A percentile compares a stretch with the other conserved stretches of the same genome.
These are phyloP conservation scores for Eucalyptus polyanthemos DNA, from an alignment of 345 rosid genomes.

Conservation along the genomic window DNA sequence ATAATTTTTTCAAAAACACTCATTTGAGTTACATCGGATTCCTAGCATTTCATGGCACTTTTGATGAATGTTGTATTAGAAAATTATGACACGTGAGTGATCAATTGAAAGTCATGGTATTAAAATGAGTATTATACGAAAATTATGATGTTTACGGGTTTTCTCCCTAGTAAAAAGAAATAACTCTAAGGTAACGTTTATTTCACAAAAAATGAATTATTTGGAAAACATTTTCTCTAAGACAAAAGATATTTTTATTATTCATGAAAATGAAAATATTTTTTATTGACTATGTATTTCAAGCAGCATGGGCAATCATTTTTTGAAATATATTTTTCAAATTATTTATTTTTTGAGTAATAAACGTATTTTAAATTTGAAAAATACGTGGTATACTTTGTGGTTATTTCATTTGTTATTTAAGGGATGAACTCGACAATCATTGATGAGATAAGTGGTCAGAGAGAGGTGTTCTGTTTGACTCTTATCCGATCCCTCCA, in stretches of 20 bases:
- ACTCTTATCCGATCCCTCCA: not conserved
- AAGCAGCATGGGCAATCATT: not conserved
- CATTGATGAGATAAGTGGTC: not conserved
- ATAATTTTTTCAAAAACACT: not conserved
- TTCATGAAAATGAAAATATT: not conserved
- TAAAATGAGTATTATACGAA: accelerated
- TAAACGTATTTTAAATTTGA: not conserved
- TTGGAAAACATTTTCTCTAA: not conserved
- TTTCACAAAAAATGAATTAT: not conserved
- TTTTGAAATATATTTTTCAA: not conserved
- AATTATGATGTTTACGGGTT: not conserved
- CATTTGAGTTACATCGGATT: not conserved
- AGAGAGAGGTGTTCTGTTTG: not conserved
- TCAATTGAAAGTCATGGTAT: accelerated
- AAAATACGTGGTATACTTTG: not conserved
- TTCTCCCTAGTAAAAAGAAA: not conserved
- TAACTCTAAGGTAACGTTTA: not conserved
- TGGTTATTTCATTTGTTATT: not conserved
- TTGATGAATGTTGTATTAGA: accelerated
- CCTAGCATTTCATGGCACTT: not conserved
- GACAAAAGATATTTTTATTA: not conserved
- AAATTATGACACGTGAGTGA: not conserved
- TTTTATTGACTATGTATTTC: not conserved
- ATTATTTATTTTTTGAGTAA: not conserved
- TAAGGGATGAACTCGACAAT: not conserved